Conservation (phyloP, 148 eudicot genomes). For the Simmondsia chinensis region DNA sequence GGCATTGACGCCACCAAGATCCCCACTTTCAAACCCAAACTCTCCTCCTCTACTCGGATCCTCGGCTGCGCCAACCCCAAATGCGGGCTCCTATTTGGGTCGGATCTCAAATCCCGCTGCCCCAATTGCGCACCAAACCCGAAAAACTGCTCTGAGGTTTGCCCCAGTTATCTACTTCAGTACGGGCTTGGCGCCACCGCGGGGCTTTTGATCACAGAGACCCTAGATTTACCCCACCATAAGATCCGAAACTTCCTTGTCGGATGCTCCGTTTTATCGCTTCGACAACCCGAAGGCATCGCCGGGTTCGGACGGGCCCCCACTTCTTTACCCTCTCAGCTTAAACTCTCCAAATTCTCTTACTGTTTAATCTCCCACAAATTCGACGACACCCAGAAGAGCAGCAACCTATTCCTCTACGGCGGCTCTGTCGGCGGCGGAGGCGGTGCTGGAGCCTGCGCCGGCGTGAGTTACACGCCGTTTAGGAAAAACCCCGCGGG, state of each 20-base stretch:
- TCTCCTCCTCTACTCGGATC: slow-evolving; percentile 35
- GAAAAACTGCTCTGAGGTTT: slow-evolving; percentile 19
- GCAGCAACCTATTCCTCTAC: slow-evolving; percentile 32
- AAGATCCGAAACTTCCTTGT: slow-evolving; percentile 23
- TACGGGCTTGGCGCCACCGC: slow-evolving; percentile 57
- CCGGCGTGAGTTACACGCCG: slow-evolving; percentile 36
- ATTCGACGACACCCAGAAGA: slow-evolving; percentile 40
- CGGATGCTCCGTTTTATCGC: slow-evolving; percentile 58
- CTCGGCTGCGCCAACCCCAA: slow-evolving; percentile 43
- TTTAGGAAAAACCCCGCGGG: slow-evolving; percentile 25
- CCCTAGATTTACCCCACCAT: slow-evolving; percentile 19
- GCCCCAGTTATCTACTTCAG: slow-evolving; percentile 40
- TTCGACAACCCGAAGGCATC: slow-evolving; percentile 49
- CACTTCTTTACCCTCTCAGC: slow-evolving; percentile 55
- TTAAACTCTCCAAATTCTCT: slow-evolving; percentile 48
- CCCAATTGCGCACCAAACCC: slow-evolving; percentile 10
- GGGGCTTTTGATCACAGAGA: slow-evolving; percentile 49
- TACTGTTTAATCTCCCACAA: slow-evolving; percentile 59
- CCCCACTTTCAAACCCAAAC: slow-evolving; percentile 30
- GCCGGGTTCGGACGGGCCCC: slow-evolving; percentile 75
- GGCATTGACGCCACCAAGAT: slow-evolving; percentile 14
- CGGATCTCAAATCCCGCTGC: slow-evolving; percentile 27
- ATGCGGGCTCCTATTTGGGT: slow-evolving; percentile 40
- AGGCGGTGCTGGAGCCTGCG: not conserved
- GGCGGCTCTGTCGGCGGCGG: slow-evolving; percentile 4